phyloP scores from a whole-genome alignment of 108 stramenopile genomes.

The Discostella stelligeroides region DNA sequence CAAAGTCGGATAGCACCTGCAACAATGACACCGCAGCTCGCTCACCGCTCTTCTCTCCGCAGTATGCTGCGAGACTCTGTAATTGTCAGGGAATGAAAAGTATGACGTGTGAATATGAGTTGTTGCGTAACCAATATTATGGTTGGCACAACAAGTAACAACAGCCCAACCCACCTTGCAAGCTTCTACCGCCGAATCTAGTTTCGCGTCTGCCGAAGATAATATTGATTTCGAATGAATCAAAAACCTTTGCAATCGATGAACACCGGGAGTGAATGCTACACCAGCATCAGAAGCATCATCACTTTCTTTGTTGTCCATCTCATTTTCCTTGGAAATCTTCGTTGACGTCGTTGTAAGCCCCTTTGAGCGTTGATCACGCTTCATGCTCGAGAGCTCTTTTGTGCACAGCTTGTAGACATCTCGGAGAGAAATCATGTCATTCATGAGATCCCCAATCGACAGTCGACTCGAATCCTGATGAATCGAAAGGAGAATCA shows the following conservation, averaged over 20 bases:
- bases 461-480: slow-evolving; percentile 67
- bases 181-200: slow-evolving; percentile 61
- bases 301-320: slow-evolving; percentile 45
- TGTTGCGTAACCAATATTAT: neutral
- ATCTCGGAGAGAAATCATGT: slow-evolving; percentile 55
- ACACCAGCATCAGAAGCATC: too few species aligned
- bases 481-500: neutral
- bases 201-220: slow-evolving; percentile 48
- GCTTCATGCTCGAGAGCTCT: slow-evolving; percentile 67
- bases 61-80: slow-evolving; percentile 68
- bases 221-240: slow-evolving; percentile 51
- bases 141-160: neutral
- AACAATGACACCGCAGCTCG: slow-evolving; percentile 55
- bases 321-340: slow-evolving; percentile 16
- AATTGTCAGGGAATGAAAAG: neutral
- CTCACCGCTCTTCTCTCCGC: slow-evolving; percentile 83
- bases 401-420: slow-evolving; percentile 63
- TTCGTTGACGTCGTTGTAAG: slow-evolving; percentile 26
- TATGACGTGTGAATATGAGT: too few species aligned
- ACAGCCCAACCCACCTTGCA: slow-evolving; percentile 44
- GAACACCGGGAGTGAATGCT: slow-evolving; percentile 59
- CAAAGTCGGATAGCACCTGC: slow-evolving; percentile 74
- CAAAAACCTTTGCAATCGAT: slow-evolving; percentile 65
- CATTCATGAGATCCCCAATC: slow-evolving; percentile 66
- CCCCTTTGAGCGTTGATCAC: slow-evolving; percentile 48